Percentiles rank a stretch among this genome's conserved stretches.
These are phyloP conservation scores for Tothia fuscella DNA, from an alignment of 2,329 filamentous ascomycete species.

Conservation along the genomic window DNA sequence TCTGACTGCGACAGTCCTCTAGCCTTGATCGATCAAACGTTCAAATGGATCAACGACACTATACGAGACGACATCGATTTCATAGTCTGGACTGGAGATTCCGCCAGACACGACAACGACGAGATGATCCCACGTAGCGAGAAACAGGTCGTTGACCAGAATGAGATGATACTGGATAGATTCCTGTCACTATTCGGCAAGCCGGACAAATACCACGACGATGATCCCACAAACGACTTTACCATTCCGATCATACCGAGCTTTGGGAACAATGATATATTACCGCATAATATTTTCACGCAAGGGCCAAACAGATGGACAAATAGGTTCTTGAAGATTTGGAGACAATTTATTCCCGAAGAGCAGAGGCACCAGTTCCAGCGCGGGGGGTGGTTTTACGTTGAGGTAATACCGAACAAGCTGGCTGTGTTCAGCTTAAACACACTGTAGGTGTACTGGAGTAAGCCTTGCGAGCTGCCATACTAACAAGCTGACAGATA, in stretches of 20 bases:
- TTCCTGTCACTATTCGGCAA: constrained; percentile 62
- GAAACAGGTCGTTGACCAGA: constrained; percentile 65
- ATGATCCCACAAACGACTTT: constrained; percentile 45
- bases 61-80: constrained; percentile 74
- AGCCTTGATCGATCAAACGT: constrained; percentile 73
- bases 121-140: constrained; percentile 64
- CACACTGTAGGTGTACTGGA: constrained; percentile 47
- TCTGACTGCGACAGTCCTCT: constrained; percentile 81
- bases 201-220: constrained; percentile 34
- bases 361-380: constrained; percentile 83
- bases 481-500: constrained; percentile 36
- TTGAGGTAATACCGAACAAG: constrained; percentile 77
- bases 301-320: constrained; percentile 83
- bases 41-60: constrained; percentile 74
- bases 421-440: constrained; percentile 90
- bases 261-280: constrained; percentile 93
- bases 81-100: constrained; percentile 87
- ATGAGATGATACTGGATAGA: constrained; percentile 62
- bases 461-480: background rate
- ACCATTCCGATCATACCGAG: constrained; percentile 75
- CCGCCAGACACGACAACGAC: constrained; percentile 79
- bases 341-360: constrained; percentile 81
- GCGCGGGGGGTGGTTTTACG: constrained; percentile 87
- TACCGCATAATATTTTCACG: constrained; percentile 88
- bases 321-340: constrained; percentile 62